Conservation (phyloP, 2,329 filamentous ascomycete species). For the Dactylellina sp. region DNA sequence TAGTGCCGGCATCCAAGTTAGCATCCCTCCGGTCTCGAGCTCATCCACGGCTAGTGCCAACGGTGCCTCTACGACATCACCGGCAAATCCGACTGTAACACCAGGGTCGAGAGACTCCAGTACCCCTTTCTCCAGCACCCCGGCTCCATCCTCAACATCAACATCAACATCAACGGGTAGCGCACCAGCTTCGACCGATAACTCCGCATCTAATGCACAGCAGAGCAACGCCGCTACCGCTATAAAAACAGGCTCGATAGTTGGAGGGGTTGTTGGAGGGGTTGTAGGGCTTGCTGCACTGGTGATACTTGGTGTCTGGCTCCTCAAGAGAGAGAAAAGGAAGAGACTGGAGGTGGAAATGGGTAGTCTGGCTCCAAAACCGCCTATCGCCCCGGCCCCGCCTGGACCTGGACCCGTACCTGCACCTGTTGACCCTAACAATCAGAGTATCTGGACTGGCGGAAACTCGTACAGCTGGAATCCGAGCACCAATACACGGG, state of each 20-base stretch:
- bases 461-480: conserved; percentile 44
- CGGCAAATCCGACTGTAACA: no score
- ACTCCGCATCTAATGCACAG: not conserved
- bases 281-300: conserved; percentile 20
- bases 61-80: not conserved
- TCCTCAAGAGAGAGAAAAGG: conserved; percentile 35
- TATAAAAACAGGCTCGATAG: conserved; percentile 9
- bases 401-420: no score
- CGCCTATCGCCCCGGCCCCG: not conserved
- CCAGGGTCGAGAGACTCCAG: not conserved
- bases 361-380: conserved; percentile 4
- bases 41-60: conserved; percentile 7
- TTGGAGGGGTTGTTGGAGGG: conserved; percentile 25
- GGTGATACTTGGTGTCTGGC: conserved; percentile 10
- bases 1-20: conserved; percentile 10
- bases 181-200: not conserved
- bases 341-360: conserved; percentile 35
- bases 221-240: not conserved
- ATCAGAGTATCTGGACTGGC: conserved; percentile 33
- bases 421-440: conserved; percentile 18
- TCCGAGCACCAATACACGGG: conserved; percentile 24
- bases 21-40: conserved; percentile 18
- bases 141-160: not conserved
- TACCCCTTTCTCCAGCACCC: not conserved
- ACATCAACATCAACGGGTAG: not conserved